phyloP scores from a whole-genome alignment of 495 filamentous ascomycete species.

The Glonium stellatum region DNA sequence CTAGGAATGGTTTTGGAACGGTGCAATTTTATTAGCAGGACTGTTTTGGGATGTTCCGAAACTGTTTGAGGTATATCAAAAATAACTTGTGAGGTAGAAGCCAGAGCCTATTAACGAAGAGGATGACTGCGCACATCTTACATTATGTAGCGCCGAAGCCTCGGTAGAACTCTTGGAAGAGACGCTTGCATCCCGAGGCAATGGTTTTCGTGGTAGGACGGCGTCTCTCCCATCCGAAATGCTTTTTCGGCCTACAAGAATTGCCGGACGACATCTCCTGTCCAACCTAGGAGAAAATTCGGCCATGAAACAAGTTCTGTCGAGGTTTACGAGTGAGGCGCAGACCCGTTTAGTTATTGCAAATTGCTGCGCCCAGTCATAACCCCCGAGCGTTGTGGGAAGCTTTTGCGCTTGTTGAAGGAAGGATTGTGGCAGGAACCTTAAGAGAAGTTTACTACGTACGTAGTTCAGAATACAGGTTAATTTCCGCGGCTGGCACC shows the following conservation, averaged over 20 bases:
- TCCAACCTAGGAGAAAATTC: background rate
- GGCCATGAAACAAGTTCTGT: background rate
- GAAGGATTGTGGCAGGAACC: too few relatives aligned
- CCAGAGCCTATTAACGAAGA: background rate
- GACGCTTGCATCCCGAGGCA: background rate
- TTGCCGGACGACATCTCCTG: background rate
- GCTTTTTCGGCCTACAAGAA: background rate
- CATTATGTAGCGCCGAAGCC: background rate
- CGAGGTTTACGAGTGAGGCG: background rate
- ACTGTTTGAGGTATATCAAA: conserved; percentile 1
- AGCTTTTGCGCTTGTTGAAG: too few relatives aligned
- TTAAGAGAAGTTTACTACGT: too few relatives aligned
- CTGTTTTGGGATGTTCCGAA: background rate
- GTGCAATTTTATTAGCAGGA: background rate
- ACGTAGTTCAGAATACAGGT: too few relatives aligned
- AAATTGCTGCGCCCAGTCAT: too few relatives aligned
- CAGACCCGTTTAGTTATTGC: too few relatives aligned
- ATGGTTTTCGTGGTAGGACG: background rate
- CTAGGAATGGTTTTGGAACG: background rate
- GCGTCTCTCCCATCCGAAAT: background rate
- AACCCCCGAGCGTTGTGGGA: too few relatives aligned
- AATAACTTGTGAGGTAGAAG: background rate
- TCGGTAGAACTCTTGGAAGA: background rate
- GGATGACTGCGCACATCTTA: background rate
- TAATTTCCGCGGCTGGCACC: too few relatives aligned